phyloP scores from a whole-genome alignment of 2,329 filamentous ascomycete genomes.

The Fusarium sp. region DNA sequence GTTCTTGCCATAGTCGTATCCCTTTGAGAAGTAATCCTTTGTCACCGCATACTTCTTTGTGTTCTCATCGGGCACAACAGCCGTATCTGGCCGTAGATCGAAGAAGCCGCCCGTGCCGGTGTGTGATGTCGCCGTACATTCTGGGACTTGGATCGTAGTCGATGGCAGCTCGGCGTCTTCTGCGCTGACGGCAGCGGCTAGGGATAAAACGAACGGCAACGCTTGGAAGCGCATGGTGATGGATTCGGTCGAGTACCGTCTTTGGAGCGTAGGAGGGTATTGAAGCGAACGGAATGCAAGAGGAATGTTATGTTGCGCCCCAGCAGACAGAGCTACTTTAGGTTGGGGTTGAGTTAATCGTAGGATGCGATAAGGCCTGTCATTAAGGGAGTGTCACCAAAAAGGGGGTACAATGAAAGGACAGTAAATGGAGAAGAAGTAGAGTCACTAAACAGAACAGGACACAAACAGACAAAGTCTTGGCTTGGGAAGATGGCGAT shows the following conservation, averaged over 20 bases:
- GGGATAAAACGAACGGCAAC: slow-evolving; percentile 54
- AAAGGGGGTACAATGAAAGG: slow-evolving; percentile 2
- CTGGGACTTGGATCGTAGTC: slow-evolving; percentile 61
- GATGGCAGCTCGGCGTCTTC: slow-evolving; percentile 56
- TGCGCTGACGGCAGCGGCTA: slow-evolving; percentile 54
- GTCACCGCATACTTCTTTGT: slow-evolving; percentile 58
- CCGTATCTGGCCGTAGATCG: slow-evolving; percentile 70
- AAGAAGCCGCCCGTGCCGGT: slow-evolving; percentile 71
- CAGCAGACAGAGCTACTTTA: slow-evolving; percentile 23
- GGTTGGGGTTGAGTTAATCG: neutral
- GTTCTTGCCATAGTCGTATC: slow-evolving; percentile 84
- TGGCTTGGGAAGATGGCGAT: slow-evolving; percentile 5
- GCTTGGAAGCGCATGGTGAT: slow-evolving; percentile 49
- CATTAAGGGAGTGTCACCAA: slow-evolving; percentile 28
- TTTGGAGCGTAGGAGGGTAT: neutral
- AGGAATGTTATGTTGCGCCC: slow-evolving; percentile 16
- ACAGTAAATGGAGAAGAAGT: slow-evolving; percentile 3
- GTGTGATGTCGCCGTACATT: slow-evolving; percentile 70
- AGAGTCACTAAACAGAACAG: slow-evolving; percentile 5
- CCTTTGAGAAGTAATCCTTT: slow-evolving; percentile 74
- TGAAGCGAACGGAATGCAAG: slow-evolving; percentile 1
- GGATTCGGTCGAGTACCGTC: slow-evolving; percentile 11
- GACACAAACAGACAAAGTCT: slow-evolving; percentile 10
- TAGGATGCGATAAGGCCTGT: slow-evolving; percentile 17
- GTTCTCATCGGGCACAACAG: slow-evolving; percentile 60